Conservation (phyloP, 108 stramenopile species). For the Skeletonema tropicum region DNA sequence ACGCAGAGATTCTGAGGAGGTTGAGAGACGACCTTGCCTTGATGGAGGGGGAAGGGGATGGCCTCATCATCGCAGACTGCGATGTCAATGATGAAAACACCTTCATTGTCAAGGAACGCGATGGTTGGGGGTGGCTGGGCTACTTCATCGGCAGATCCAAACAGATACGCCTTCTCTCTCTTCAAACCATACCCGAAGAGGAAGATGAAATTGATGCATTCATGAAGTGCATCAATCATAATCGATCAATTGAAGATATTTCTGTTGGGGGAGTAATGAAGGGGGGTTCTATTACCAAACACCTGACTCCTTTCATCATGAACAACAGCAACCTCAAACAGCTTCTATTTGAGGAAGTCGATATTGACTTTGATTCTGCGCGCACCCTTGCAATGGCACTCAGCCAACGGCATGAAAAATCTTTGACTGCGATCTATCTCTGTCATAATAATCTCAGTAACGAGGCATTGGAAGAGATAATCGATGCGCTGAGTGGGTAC, state of each 20-base stretch:
- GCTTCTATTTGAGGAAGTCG: background rate
- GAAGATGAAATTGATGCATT: background rate
- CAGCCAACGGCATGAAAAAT: background rate
- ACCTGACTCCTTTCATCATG: background rate
- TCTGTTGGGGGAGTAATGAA: too few relatives aligned
- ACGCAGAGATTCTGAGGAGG: background rate
- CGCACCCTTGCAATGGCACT: background rate
- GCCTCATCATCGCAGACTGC: background rate
- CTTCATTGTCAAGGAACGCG: background rate
- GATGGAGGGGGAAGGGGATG: background rate
- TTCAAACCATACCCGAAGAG: background rate
- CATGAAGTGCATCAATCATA: background rate
- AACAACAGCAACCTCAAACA: background rate
- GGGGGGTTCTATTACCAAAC: background rate
- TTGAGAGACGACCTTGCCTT: background rate
- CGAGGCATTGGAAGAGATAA: background rate
- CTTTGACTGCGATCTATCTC: background rate
- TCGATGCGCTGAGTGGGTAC: background rate
- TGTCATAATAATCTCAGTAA: background rate
- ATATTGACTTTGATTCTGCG: background rate
- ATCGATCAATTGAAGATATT: background rate
- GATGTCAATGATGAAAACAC: background rate
- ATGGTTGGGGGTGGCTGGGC: constrained; percentile 9
- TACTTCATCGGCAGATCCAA: background rate
- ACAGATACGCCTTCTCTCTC: background rate